Evolutionary conservation across 1,284 basidiomycete genomes (phyloP).

Genomic region (Cryptococcus sp.): DNA sequence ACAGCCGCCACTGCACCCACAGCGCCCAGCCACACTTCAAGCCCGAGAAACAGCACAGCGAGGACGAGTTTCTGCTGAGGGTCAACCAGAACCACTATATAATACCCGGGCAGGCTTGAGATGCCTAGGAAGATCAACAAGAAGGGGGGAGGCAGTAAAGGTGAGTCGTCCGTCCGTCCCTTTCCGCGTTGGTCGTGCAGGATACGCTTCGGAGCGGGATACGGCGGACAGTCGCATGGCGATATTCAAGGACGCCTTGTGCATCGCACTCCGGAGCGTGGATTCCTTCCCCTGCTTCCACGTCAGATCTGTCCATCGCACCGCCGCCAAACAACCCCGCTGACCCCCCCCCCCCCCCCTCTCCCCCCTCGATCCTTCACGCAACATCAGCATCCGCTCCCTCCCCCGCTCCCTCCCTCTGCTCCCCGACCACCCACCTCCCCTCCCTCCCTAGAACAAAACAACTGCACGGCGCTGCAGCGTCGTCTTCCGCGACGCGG

Average conservation of each 20-base stretch:
- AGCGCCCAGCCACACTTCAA: too few species aligned
- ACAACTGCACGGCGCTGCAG: not conserved
- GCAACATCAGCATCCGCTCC: not conserved
- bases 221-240: not conserved
- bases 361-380: too few species aligned
- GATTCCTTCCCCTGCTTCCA: too few species aligned
- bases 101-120: not conserved
- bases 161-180: too few species aligned
- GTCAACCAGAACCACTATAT: constrained; percentile 16
- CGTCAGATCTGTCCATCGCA: too few species aligned
- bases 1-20: too few species aligned
- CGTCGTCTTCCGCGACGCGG: not conserved
- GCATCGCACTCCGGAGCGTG: too few species aligned
- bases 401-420: constrained; percentile 5
- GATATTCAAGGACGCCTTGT: too few species aligned
- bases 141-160: constrained; percentile 6
- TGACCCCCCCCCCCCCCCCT: not conserved
- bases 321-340: not conserved
- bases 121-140: constrained; percentile 3
- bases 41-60: too few species aligned
- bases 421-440: not conserved
- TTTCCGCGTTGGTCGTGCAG: not conserved
- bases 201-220: not conserved
- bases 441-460: constrained; percentile 4
- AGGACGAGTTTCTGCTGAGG: too few species aligned